Conservation (phyloP, 2,329 filamentous ascomycete genomes). For the Pyrenophora teres region DNA sequence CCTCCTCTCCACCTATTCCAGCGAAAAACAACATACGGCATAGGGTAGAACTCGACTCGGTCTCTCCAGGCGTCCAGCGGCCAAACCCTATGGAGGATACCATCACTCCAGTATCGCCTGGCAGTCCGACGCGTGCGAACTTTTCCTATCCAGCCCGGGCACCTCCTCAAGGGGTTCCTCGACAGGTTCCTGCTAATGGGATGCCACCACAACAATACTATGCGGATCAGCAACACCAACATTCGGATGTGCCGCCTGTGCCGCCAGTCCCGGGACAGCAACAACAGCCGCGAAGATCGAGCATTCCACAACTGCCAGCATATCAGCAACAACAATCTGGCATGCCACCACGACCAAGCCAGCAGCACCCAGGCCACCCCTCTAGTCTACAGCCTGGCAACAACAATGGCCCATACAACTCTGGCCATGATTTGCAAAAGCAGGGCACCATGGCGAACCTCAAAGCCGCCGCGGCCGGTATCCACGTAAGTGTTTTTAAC, state of each 20-base stretch:
- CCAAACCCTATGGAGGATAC: constrained; percentile 38
- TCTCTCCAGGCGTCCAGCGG: constrained; percentile 41
- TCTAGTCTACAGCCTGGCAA: constrained; percentile 9
- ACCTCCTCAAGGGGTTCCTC: constrained; percentile 40
- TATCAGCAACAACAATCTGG: constrained; percentile 21
- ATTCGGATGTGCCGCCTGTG: constrained; percentile 5
- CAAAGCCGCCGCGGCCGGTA: constrained; percentile 42
- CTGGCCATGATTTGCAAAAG: constrained; percentile 32
- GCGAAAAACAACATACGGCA: constrained; percentile 44
- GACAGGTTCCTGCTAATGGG: constrained; percentile 26
- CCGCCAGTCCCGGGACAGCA: constrained; percentile 5
- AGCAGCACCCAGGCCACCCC: constrained; percentile 1
- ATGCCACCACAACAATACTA: constrained; percentile 7
- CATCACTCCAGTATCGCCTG: constrained; percentile 32
- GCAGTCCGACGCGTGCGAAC: constrained; percentile 37
- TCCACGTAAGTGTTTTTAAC: constrained; percentile 37
- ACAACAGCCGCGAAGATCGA: not conserved
- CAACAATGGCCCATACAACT: constrained; percentile 28
- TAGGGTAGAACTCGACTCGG: constrained; percentile 41
- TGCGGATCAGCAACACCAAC: constrained; percentile 10
- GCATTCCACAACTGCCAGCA: constrained; percentile 4
- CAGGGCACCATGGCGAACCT: constrained; percentile 41
- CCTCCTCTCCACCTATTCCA: constrained; percentile 40
- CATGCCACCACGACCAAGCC: constrained; percentile 13
- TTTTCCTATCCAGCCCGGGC: constrained; percentile 44